Percentiles rank a stretch among this genome's conserved stretches.
Evolutionary conservation across 78 protist genomes (phyloP).

Genomic region (Planoprotostelium fungivorum): DNA sequence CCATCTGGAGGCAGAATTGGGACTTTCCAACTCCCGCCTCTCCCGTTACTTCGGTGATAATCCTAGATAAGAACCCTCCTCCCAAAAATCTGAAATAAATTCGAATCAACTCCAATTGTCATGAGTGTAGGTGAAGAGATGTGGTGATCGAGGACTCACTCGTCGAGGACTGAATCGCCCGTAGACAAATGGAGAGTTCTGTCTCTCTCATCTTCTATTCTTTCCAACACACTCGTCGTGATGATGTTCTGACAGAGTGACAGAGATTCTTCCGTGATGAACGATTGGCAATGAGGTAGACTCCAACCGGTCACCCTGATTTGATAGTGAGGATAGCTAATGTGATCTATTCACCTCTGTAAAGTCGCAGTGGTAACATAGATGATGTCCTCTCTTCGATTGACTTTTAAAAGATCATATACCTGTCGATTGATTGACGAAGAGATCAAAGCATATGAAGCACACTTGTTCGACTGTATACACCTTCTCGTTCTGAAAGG

Average conservation of each 20-base stretch:
- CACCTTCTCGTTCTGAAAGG: no score
- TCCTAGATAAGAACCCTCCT: conserved; percentile 39
- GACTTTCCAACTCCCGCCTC: conserved; percentile 52
- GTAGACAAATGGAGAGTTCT: not conserved
- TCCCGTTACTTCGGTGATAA: conserved; percentile 50
- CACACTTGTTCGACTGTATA: no score
- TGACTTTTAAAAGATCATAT: not conserved
- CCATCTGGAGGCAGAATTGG: conserved; percentile 22
- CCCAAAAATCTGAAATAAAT: not conserved
- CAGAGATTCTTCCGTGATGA: not conserved
- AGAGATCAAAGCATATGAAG: no score
- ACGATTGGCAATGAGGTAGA: not conserved
- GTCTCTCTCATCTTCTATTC: not conserved
- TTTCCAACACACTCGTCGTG: not conserved
- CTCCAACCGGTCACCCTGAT: not conserved
- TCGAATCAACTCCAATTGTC: not conserved
- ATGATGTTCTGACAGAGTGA: not conserved
- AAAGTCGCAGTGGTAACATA: not conserved
- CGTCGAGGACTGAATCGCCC: not conserved
- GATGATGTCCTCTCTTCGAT: not conserved
- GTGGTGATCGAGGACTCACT: no score
- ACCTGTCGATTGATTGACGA: no score
- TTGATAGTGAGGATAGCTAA: not conserved
- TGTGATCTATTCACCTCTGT: not conserved
- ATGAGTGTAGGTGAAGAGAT: not conserved